A percentile compares a stretch with the other conserved stretches of the same genome.
These are phyloP conservation scores for Aspergillus clavatus DNA, from an alignment of 2,329 filamentous ascomycete genomes.

Conservation along the genomic window DNA sequence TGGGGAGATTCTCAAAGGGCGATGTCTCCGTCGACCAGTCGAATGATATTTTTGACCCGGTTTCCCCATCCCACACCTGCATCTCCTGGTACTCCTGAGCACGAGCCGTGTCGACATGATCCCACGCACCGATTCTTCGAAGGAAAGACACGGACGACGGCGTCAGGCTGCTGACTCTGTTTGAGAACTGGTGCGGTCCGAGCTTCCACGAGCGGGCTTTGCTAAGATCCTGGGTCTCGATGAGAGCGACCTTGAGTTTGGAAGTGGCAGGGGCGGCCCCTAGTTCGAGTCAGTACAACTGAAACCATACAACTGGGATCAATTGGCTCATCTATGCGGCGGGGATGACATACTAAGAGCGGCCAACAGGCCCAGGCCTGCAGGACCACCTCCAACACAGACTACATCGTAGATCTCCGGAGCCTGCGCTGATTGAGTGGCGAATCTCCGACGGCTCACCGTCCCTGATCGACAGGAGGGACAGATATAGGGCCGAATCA, in stretches of 20 bases:
- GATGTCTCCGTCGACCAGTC: constrained; percentile 58
- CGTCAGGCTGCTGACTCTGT: constrained; percentile 92
- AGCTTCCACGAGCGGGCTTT: constrained; percentile 64
- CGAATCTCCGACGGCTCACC: constrained; percentile 28
- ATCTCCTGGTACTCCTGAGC: constrained; percentile 90
- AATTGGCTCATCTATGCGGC: background rate
- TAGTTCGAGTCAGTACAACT: constrained; percentile 33
- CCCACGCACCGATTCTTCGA: constrained; percentile 78
- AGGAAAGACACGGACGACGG: constrained; percentile 82
- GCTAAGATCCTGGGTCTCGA: constrained; percentile 81
- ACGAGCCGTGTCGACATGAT: constrained; percentile 64
- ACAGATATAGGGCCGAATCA: constrained; percentile 38
- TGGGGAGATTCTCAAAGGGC: constrained; percentile 48
- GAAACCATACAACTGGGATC: background rate
- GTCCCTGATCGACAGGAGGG: constrained; percentile 34
- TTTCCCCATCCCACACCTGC: constrained; percentile 97
- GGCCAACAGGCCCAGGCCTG: constrained; percentile 75
- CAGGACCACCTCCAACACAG: constrained; percentile 83
- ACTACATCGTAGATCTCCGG: constrained; percentile 89
- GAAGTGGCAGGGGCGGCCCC: constrained; percentile 71
- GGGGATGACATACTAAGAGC: constrained; percentile 59
- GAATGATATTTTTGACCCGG: constrained; percentile 82
- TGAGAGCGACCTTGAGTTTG: constrained; percentile 74
- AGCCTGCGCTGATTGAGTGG: constrained; percentile 30
- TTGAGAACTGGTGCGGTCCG: constrained; percentile 69